phyloP scores from a whole-genome alignment of 495 filamentous ascomycete genomes.

The Lineolata rhizophorae region DNA sequence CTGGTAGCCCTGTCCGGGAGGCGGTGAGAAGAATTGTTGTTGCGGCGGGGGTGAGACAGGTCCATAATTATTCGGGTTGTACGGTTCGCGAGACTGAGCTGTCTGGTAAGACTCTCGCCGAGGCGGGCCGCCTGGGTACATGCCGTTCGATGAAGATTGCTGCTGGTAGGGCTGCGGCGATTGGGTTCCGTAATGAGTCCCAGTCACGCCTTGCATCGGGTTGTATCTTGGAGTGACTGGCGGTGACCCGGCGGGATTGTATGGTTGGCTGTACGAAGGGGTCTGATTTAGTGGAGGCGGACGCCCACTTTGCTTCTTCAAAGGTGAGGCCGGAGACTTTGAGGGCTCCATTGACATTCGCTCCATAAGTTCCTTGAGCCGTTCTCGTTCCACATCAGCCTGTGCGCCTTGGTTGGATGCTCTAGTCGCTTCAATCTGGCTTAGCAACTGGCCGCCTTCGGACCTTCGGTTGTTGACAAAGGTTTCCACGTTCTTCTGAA shows the following conservation, averaged over 20 bases:
- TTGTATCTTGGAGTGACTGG: conserved; percentile 16
- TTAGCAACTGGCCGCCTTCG: conserved; percentile 74
- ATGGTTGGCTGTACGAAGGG: conserved; percentile 16
- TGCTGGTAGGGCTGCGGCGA: conserved; percentile 8
- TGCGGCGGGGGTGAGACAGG: conserved; percentile 17
- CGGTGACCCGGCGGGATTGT: conserved; percentile 15
- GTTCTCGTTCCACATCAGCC: conserved; percentile 67
- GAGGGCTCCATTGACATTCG: conserved; percentile 65
- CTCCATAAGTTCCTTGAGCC: conserved; percentile 79
- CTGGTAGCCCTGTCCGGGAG: conserved; percentile 4
- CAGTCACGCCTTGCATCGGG: conserved; percentile 10
- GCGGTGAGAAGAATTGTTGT: conserved; percentile 16
- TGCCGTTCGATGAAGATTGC: too few relatives aligned
- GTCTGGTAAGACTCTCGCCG: too few relatives aligned
- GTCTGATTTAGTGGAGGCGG: conserved; percentile 21
- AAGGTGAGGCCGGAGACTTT: conserved; percentile 19
- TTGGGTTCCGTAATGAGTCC: conserved; percentile 5
- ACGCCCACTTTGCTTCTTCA: conserved; percentile 13
- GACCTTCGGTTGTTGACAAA: conserved; percentile 88
- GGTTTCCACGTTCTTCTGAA: conserved; percentile 91
- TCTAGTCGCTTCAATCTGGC: conserved; percentile 66
- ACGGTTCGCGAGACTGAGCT: conserved; percentile 14
- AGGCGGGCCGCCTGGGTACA: too few relatives aligned
- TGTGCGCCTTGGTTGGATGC: conserved; percentile 44
- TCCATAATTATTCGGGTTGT: conserved; percentile 19